Base-by-base conservation (phyloP, 805 yeast genomes). In the Kregervanrija pseudodelftensis region DNA sequence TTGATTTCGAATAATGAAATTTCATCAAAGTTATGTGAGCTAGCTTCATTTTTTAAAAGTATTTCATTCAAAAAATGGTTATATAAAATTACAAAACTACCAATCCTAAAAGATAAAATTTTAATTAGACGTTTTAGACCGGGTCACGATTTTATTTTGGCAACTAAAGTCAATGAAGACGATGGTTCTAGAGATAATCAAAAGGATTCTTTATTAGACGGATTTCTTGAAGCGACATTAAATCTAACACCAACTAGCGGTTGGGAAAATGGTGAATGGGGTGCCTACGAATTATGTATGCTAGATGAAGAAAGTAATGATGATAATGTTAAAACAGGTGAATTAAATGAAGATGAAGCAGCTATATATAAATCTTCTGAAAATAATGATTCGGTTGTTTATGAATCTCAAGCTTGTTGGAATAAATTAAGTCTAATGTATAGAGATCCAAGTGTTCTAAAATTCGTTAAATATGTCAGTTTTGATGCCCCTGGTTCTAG, bases 211-310 rank as follows among this genome's bases (percentile, higher is more conserved):
- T 68, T 72, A 2, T 65, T 77, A 37, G 74, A 70, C 36, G 76
- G 77, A 2, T 59, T 78, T 1, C 61, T 91, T 14, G 98, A 91
- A 57, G 93, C 89, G 3, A 85, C 95, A 0, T 64, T 91, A 45
- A 78, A 81, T 44, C 61, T 93, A 38, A 91, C 98, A 0, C 96
- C 96, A 1, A 74, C 84, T 2, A 66, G 68, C 46, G 86, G 86
- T 35, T 91, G 97, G 96, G 86, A 79, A 40, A 70, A 77, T 32
- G 95, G 95, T n/a, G 95, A 87, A 55, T 67, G 73, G 40, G 99
- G 99, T 33, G 99, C 97, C 2, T 93, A 95, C 64, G 97, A 93
- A 58, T 68, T 95, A 43, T 82, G 91, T 57, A 86, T 93, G 95
- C 69, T 73, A n/a, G 67, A 73, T 48, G 77, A 76, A 38, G 70